Base-by-base conservation (phyloP, 192 early-diverging fungal species). In the Lunasporangiospora selenospora region DNA sequence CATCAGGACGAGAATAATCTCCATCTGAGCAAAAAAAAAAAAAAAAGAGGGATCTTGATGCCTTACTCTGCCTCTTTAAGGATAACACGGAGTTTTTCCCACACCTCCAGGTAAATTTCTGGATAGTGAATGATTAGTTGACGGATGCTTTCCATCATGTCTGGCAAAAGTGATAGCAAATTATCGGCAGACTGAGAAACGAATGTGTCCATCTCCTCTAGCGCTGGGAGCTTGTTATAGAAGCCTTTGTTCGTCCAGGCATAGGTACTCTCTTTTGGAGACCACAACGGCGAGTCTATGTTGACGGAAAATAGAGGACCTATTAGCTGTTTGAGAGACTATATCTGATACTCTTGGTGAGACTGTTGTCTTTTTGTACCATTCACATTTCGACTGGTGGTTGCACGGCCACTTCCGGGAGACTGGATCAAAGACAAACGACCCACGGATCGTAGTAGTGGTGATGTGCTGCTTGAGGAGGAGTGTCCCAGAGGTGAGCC, bases 11-110 rank as follows among this genome's bases (percentile, higher is more conserved):
- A 3, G 19, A 13, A 47, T 26, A 30, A 26, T 46, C 23, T 19
- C 45, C 11, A 21, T 47, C 13, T 13, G 45, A 47, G 29, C 45
- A 30, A 21, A 15, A 9, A 21, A 15, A 16, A 47, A 43, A 30
- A 21, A 15, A 15, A 5, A 47, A 26, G 5, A n/a, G n/a, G n/a
- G n/a, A n/a, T n/a, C n/a, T n/a, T n/a, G n/a, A n/a, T n/a, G n/a
- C n/a, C 65, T 52, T 53, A 67, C 65, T 67, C 65, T 53, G 65
- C 65, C 36, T 60, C 65, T 19, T 67, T 57, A 2, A 67, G 36
- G 13, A 67, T 46, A 3, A 43, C 19, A 36, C 65, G 31, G 29
- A 67, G 11, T 30, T 54, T 67, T 27, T 67, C 65, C 65, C 65
- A 67, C 5, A 67, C 65, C 6, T 50, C 51, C 18, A 67, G 24